These are phyloP conservation scores for Podaxis sp. DNA, from an alignment of 768 basidiomycete species.

Conservation along the genomic window DNA sequence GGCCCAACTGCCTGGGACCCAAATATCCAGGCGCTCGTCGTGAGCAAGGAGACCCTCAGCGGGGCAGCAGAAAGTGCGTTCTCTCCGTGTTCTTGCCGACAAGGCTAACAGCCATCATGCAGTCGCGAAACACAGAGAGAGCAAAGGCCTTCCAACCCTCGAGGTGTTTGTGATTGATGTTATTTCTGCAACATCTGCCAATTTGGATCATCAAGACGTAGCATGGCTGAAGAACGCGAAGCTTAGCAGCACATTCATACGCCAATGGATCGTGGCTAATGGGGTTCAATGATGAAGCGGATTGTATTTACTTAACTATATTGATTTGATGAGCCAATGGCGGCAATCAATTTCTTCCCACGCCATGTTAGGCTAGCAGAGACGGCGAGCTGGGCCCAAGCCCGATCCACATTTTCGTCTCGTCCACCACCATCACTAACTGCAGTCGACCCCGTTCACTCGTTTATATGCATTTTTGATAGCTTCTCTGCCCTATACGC, in stretches of 20 bases:
- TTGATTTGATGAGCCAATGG: background rate
- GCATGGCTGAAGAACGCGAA: conserved; percentile 75
- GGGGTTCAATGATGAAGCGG: conserved; percentile 14
- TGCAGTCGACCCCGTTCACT: conserved; percentile 9
- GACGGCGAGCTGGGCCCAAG: background rate
- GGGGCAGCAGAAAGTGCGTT: conserved; percentile 75
- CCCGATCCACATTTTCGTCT: background rate
- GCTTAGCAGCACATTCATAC: conserved; percentile 93
- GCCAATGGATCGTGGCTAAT: conserved; percentile 74
- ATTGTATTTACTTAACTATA: background rate
- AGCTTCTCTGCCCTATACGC: background rate
- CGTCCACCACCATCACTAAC: conserved; percentile 5
- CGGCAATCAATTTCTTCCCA: background rate
- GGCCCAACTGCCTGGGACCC: conserved; percentile 90
- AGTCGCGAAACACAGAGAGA: conserved; percentile 68
- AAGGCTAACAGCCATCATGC: background rate
- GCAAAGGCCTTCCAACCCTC: conserved; percentile 57
- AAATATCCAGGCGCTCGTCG: conserved; percentile 88
- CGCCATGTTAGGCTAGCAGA: background rate
- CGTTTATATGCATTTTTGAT: conserved; percentile 15
- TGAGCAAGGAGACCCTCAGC: conserved; percentile 82
- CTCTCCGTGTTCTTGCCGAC: conserved; percentile 1
- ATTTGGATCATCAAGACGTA: conserved; percentile 64
- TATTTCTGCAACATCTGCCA: conserved; percentile 66
- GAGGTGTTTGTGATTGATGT: conserved; percentile 84